phyloP scores from a whole-genome alignment of 2,329 filamentous ascomycete species.

The Trichoderma polysporum region DNA sequence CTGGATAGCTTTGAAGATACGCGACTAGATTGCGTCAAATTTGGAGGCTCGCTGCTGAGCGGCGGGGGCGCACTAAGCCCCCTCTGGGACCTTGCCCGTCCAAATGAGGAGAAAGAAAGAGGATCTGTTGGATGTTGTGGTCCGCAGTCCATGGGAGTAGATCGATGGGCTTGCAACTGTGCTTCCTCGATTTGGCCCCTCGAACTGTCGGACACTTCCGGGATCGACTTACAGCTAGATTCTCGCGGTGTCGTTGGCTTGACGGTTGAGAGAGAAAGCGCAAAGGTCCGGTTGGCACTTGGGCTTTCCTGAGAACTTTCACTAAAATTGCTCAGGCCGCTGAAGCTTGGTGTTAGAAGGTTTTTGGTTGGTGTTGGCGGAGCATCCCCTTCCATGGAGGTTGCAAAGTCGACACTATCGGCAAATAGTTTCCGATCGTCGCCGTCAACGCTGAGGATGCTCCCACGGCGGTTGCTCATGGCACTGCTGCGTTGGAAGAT shows the following conservation, averaged over 20 bases:
- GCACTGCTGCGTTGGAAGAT: constrained; percentile 62
- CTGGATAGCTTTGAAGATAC: constrained; percentile 29
- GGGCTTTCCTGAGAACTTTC: constrained; percentile 47
- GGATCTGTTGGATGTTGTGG: constrained; percentile 34
- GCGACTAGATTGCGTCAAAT: constrained; percentile 14
- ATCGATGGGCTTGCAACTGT: constrained; percentile 23
- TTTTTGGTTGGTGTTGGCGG: constrained; percentile 95
- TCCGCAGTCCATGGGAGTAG: constrained; percentile 35
- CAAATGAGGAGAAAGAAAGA: constrained; percentile 41
- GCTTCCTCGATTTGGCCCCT: constrained; percentile 23
- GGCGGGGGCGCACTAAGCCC: constrained; percentile 39
- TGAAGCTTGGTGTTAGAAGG: constrained; percentile 44
- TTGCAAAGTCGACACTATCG: constrained; percentile 31
- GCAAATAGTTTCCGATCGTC: constrained; percentile 61
- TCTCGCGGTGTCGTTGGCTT: constrained; percentile 39
- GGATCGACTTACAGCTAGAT: constrained; percentile 47
- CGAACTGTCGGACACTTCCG: constrained; percentile 21
- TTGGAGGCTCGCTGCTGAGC: constrained; percentile 31
- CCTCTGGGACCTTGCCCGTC: constrained; percentile 32
- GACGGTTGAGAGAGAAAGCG: constrained; percentile 43
- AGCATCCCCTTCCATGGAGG: constrained; percentile 55
- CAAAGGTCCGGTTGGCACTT: constrained; percentile 46
- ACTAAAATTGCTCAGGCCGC: constrained; percentile 39
- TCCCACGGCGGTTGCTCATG: constrained; percentile 55
- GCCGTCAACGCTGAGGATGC: constrained; percentile 77